Evolutionary conservation across 2,329 filamentous ascomycete species (phyloP), one percentile per base, ranked within the genome.

Genomic region (Thielaviopsis punctulata): DNA sequence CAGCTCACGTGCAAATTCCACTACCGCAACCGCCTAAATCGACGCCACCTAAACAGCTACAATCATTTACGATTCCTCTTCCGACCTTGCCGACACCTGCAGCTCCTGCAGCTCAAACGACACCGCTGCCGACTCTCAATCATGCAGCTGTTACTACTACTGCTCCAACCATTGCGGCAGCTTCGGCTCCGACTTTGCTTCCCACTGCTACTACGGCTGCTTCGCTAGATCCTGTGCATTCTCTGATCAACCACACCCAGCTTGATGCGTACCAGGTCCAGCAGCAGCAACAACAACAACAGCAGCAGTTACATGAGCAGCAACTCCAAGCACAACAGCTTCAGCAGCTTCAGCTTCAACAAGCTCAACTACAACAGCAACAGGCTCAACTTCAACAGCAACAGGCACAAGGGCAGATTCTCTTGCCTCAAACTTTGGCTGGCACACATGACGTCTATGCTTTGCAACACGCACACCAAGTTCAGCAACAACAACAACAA

Each of bases 11-110:
- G 25, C 45, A 30, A 10, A 30, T 52, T 23, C 45, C 49, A 21
- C 22, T 49, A 21, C 33, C 52, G 8, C 48, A 45, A 12, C 41
- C 44, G 15, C 43, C 49, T 5, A 51, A 51, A 25, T 25, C 52
- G 18, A 12, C 25, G 5, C 41, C 41, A 33, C 41, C 41, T 9
- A 33, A 46, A 13, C 53, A 52, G 19, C 49, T 36, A 6, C 49
- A 43, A 19, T 39, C 36, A 8, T 55, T 52, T n/a, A 55, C 53
- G 5, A 55, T 55, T 33, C 53, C 53, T 6, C 33, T 55, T 15
- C 53, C 53, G 23, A 44, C 44, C 12, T 23, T 48, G 5, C 52
- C 52, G 21, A 13, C 51, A 8, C 18, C 51, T 44, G 19, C 30
- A 15, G 24, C 45, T 41, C 24, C 45, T 45, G 21, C n/a, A 19